Evolutionary conservation across 345 rosid species (phyloP).

Genomic region (Rhodamnia rubescens): DNA sequence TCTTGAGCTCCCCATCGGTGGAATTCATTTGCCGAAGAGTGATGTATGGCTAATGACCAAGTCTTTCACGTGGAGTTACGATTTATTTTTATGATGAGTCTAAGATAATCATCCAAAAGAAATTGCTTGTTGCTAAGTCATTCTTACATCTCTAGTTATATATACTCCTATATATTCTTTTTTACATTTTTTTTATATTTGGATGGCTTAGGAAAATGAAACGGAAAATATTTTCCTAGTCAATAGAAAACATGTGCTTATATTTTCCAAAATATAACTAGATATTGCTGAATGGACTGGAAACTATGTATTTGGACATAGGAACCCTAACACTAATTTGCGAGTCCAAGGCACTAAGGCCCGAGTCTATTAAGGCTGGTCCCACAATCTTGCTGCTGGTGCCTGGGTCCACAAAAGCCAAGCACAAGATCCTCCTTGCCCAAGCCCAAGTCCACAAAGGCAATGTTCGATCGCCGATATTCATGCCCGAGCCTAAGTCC

Average conservation of each 20-base stretch:
- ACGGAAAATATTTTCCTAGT: background rate
- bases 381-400: background rate
- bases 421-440: too few species aligned
- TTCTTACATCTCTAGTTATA: background rate
- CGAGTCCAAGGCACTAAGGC: too few species aligned
- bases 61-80: background rate
- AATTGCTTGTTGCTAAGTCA: background rate
- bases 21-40: background rate
- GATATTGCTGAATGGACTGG: background rate
- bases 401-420: too few species aligned
- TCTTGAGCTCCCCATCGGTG: background rate
- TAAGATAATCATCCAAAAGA: background rate
- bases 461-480: too few species aligned
- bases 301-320: background rate
- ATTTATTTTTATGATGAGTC: background rate
- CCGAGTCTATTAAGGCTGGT: too few species aligned
- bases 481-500: background rate
- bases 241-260: background rate
- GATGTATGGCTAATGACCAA: background rate
- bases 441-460: too few species aligned
- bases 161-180: too few species aligned
- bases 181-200: background rate
- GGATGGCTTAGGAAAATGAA: background rate
- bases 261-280: background rate
- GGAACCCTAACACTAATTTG: background rate